A percentile compares a stretch with the other conserved stretches of the same genome.
Evolutionary conservation across 2,329 filamentous ascomycete genomes (phyloP).

Genomic region (Arachnomyces sp.): DNA sequence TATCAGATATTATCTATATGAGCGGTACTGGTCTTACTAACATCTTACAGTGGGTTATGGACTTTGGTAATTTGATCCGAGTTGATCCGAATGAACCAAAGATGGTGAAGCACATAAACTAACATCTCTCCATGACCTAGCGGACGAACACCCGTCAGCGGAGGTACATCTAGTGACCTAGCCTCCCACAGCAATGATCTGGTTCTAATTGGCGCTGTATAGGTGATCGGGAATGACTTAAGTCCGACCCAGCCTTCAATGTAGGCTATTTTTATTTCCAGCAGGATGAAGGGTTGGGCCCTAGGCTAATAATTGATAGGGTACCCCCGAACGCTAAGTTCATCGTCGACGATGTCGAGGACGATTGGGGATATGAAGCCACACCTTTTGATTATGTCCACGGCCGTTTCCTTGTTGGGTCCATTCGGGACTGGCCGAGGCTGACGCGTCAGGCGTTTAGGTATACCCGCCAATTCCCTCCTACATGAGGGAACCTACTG

Average conservation of each 20-base stretch:
- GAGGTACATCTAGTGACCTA: conserved; percentile 10
- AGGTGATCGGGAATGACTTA: conserved; percentile 3
- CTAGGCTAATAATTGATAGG: background rate
- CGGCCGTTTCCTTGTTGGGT: conserved; percentile 4
- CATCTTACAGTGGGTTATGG: conserved; percentile 14
- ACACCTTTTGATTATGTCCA: conserved; percentile 12
- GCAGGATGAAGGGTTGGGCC: background rate
- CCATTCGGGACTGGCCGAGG: conserved; percentile 10
- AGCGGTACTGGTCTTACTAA: background rate
- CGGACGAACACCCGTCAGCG: conserved; percentile 3
- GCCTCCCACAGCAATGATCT: background rate
- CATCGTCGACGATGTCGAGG: conserved; percentile 11
- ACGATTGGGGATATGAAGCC: conserved; percentile 8
- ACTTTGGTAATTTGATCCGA: conserved; percentile 10
- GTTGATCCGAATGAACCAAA: too few relatives aligned
- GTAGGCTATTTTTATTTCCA: conserved; percentile 1
- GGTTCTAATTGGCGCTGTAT: background rate
- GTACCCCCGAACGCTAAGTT: conserved; percentile 14
- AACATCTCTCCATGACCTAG: background rate
- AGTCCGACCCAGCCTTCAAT: conserved; percentile 8
- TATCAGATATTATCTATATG: background rate
- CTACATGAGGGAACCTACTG: background rate
- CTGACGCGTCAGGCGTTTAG: conserved; percentile 19
- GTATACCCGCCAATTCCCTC: conserved; percentile 1
- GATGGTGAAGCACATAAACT: too few relatives aligned